These are phyloP conservation scores for Barnettozyma sp. DNA, from an alignment of 805 yeast species.

Conservation along the genomic window DNA sequence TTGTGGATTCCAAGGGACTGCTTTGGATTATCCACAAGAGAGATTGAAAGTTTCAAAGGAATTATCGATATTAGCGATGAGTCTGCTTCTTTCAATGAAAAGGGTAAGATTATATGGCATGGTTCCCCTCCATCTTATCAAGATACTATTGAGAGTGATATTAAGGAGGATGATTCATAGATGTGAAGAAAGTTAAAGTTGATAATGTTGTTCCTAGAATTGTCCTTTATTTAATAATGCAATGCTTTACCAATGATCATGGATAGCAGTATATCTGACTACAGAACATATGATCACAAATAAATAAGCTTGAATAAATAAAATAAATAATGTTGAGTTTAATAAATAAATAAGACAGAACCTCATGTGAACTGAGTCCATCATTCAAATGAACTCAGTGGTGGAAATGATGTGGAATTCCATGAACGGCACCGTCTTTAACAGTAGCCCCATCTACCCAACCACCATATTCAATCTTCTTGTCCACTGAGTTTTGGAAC, in stretches of 20 bases:
- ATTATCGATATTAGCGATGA: conserved; percentile 61
- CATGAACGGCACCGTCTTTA: conserved; percentile 56
- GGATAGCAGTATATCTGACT: no score
- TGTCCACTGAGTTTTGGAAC: conserved; percentile 35
- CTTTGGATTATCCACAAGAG: conserved; percentile 64
- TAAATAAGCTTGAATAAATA: conserved; percentile 2
- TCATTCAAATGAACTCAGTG: conserved; percentile 9
- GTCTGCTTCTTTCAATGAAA: conserved; percentile 51
- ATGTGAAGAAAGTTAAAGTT: no score
- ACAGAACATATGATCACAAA: no score
- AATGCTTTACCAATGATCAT: no score
- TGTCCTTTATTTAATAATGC: no score
- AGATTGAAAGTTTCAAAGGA: conserved; percentile 48
- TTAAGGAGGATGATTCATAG: conserved; percentile 1
- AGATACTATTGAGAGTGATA: conserved; percentile 8
- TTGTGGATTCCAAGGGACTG: conserved; percentile 92
- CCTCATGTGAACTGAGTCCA: conserved; percentile 6
- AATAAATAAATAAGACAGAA: conserved; percentile 10
- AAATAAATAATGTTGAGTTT: conserved; percentile 7
- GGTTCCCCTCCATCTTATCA: conserved; percentile 45
- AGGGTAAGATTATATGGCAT: conserved; percentile 40
- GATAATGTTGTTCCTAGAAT: no score
- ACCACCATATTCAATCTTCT: conserved; percentile 58
- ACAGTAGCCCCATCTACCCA: conserved; percentile 62
- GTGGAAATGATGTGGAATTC: conserved; percentile 37